Conservation (phyloP, 2,329 filamentous ascomycete genomes). For the Fusarium cicatricum region DNA sequence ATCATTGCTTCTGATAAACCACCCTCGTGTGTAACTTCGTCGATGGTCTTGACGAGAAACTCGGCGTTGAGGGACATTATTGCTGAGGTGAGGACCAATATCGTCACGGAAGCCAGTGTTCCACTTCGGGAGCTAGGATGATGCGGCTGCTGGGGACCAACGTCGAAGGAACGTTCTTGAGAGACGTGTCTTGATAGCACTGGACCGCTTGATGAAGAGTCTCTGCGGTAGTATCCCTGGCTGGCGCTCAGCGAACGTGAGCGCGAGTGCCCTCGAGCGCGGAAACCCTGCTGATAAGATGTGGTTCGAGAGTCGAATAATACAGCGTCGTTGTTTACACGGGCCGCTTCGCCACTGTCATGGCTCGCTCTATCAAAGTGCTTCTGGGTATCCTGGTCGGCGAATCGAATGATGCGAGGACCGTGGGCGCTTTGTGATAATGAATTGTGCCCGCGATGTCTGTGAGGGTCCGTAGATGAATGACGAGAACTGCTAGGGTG, state of each 20-base stretch:
- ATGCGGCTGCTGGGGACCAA: not conserved
- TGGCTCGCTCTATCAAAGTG: constrained; percentile 18
- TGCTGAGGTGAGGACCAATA: constrained; percentile 62
- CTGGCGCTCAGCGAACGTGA: constrained; percentile 40
- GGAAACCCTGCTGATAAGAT: constrained; percentile 31
- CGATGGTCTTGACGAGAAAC: constrained; percentile 67
- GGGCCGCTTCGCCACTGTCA: constrained; percentile 15
- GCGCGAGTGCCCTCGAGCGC: constrained; percentile 36
- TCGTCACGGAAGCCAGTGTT: constrained; percentile 53
- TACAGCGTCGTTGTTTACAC: constrained; percentile 7
- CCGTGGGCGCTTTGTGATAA: constrained; percentile 9
- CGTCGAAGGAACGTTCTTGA: constrained; percentile 1
- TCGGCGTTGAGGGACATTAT: constrained; percentile 68
- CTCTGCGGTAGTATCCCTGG: constrained; percentile 30
- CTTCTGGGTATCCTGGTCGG: constrained; percentile 32
- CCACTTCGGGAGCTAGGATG: constrained; percentile 25
- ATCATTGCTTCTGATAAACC: constrained; percentile 66
- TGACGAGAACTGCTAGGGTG: constrained; percentile 27
- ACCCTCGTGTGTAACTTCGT: constrained; percentile 58
- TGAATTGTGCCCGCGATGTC: constrained; percentile 15
- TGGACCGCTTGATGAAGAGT: constrained; percentile 29
- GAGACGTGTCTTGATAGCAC: constrained; percentile 20
- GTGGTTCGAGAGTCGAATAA: constrained; percentile 9
- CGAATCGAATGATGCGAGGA: constrained; percentile 45
- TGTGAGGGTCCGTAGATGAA: not conserved